Evolutionary conservation across 2,329 filamentous ascomycete species (phyloP).

Genomic region (Bipolaris cookei): DNA sequence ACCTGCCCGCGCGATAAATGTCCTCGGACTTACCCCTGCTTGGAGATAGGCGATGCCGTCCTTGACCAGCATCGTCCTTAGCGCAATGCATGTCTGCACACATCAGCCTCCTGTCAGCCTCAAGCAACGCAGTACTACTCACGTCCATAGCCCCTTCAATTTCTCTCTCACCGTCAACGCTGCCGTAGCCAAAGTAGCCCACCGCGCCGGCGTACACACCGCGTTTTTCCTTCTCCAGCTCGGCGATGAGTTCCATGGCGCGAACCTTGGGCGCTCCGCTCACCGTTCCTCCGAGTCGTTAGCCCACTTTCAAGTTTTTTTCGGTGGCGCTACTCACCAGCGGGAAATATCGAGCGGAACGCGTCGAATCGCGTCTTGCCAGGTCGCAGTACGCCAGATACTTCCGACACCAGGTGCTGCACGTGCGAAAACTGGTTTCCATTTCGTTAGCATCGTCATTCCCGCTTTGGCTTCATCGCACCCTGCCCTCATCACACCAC

Average conservation of each 20-base stretch:
- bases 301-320: constrained; percentile 19
- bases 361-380: constrained; percentile 93
- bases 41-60: constrained; percentile 91
- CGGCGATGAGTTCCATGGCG: constrained; percentile 96
- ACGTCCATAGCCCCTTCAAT: constrained; percentile 85
- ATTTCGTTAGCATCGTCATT: constrained; percentile 5
- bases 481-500: constrained; percentile 7
- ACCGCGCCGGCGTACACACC: constrained; percentile 96
- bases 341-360: constrained; percentile 95
- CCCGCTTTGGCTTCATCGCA: not conserved
- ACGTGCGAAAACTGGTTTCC: constrained; percentile 81
- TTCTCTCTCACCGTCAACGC: constrained; percentile 66
- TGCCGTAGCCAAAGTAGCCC: constrained; percentile 91
- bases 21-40: constrained; percentile 71
- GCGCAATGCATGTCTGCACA: constrained; percentile 65
- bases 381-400: constrained; percentile 83
- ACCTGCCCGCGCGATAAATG: constrained; percentile 24
- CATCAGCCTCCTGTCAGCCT: constrained; percentile 34
- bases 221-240: constrained; percentile 91
- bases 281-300: constrained; percentile 66
- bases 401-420: constrained; percentile 94
- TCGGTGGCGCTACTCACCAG: constrained; percentile 59
- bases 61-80: constrained; percentile 94
- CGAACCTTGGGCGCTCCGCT: constrained; percentile 94
- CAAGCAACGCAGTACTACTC: constrained; percentile 29